Percentiles rank a stretch among this genome's conserved stretches.
Conservation (phyloP, 2,329 filamentous ascomycete genomes). For the Exophiala calicioides region DNA sequence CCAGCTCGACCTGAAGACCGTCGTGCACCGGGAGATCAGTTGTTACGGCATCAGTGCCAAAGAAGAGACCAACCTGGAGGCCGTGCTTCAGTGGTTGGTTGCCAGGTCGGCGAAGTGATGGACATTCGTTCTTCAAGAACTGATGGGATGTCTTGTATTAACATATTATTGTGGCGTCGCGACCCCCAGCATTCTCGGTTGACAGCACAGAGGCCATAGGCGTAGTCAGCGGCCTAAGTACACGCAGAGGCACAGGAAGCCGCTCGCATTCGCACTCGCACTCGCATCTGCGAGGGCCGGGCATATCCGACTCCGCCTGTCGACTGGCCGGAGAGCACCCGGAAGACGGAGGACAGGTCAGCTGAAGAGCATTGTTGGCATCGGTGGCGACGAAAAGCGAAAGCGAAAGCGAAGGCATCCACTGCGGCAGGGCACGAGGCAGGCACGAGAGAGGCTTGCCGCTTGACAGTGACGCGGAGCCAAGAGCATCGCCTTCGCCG, state of each 20-base stretch:
- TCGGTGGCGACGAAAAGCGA: too few species aligned
- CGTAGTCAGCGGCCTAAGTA: not conserved
- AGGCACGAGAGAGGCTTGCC: too few species aligned
- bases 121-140: too few species aligned
- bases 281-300: not conserved
- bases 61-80: constrained; percentile 97
- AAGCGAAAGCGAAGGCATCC: too few species aligned
- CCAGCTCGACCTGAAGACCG: constrained; percentile 81
- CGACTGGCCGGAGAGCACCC: too few species aligned
- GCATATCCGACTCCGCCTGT: not conserved
- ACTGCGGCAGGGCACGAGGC: too few species aligned
- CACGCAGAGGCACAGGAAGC: too few species aligned
- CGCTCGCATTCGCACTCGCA: too few species aligned
- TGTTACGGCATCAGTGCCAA: constrained; percentile 99
- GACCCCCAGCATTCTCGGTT: not conserved
- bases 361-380: too few species aligned
- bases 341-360: too few species aligned
- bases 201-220: not conserved
- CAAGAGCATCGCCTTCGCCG: constrained; percentile 4
- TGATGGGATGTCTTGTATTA: too few species aligned
- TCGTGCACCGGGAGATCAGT: constrained; percentile 90
- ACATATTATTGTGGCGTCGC: not conserved
- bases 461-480: not conserved
- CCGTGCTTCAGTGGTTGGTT: constrained; percentile 94
- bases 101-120: constrained; percentile 79